These are phyloP conservation scores for Primulina huaijiensis DNA, from an alignment of 257 asterid species.

Conservation along the genomic window DNA sequence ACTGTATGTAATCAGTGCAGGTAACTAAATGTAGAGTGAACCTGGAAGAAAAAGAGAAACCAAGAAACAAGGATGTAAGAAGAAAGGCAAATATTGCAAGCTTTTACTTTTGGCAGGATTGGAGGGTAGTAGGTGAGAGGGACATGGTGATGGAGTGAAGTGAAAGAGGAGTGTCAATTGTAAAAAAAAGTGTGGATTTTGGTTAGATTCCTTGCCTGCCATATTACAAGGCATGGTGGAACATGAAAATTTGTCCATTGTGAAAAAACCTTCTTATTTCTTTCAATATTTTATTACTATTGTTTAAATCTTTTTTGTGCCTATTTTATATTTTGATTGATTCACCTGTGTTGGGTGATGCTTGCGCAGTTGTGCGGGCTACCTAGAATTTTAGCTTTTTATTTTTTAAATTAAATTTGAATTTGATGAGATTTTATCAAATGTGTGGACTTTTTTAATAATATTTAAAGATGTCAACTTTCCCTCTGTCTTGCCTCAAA, in stretches of 20 bases:
- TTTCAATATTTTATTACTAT: no score
- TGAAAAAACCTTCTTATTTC: neutral
- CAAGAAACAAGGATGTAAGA: slow-evolving; percentile 11
- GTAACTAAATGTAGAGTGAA: neutral
- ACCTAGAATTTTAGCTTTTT: neutral
- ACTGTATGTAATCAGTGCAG: neutral
- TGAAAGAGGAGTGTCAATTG: slow-evolving; percentile 22
- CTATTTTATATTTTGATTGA: no score
- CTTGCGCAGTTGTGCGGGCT: neutral
- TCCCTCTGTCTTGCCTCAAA: no score
- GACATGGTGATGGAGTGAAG: slow-evolving; percentile 15
- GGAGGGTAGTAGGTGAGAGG: slow-evolving; percentile 25
- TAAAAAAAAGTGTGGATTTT: slow-evolving; percentile 31
- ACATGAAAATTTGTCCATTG: neutral
- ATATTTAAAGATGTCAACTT: no score
- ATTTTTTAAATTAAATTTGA: no score
- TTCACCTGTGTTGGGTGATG: neutral
- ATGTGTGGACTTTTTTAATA: no score
- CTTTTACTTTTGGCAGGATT: slow-evolving; percentile 29
- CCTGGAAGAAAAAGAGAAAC: neutral
- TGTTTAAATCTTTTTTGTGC: neutral
- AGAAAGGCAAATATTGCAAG: slow-evolving; percentile 24
- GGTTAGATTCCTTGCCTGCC: slow-evolving; percentile 43
- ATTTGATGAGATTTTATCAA: neutral
- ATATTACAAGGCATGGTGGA: slow-evolving; percentile 33